phyloP scores from a whole-genome alignment of 495 filamentous ascomycete genomes.

The Aspergillus indologenus region DNA sequence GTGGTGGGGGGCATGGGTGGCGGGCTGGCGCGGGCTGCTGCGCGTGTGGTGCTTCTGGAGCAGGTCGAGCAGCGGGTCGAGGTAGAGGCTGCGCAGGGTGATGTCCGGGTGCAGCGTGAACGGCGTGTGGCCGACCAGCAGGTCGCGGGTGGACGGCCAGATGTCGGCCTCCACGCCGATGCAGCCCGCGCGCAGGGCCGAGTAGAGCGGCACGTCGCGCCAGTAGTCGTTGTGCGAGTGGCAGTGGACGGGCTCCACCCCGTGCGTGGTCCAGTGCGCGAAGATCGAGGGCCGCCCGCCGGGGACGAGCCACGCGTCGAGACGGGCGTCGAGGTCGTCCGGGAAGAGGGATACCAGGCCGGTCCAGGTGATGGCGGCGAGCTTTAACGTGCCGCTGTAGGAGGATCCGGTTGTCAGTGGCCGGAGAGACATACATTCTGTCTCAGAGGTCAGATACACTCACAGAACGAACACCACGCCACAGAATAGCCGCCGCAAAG shows the following conservation, averaged over 20 bases:
- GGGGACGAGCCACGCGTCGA: slow-evolving; percentile 47
- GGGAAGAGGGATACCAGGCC: slow-evolving; percentile 52
- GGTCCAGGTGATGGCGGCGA: slow-evolving; percentile 44
- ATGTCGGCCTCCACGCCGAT: slow-evolving; percentile 33
- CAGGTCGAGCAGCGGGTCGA: background rate
- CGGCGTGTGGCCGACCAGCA: background rate
- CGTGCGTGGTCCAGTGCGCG: slow-evolving; percentile 67
- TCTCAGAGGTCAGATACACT: no score
- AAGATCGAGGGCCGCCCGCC: slow-evolving; percentile 42
- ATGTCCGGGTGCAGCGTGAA: background rate
- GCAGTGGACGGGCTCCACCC: slow-evolving; percentile 62
- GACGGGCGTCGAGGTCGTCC: slow-evolving; percentile 47
- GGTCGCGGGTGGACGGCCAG: background rate
- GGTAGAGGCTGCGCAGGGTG: background rate
- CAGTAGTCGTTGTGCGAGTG: slow-evolving; percentile 86
- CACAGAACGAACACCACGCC: background rate
- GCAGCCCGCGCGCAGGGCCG: slow-evolving; percentile 60
- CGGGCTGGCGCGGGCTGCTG: slow-evolving; percentile 5
- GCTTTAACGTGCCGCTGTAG: slow-evolving; percentile 42
- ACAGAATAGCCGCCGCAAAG: background rate
- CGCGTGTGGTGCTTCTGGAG: background rate
- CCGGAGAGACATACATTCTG: no score
- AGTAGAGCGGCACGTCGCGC: slow-evolving; percentile 65
- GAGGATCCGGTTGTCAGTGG: no score
- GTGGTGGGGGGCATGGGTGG: slow-evolving; percentile 32